Base-by-base conservation (phyloP, 768 basidiomycete species). In the Rhizopogon vesiculosus region DNA sequence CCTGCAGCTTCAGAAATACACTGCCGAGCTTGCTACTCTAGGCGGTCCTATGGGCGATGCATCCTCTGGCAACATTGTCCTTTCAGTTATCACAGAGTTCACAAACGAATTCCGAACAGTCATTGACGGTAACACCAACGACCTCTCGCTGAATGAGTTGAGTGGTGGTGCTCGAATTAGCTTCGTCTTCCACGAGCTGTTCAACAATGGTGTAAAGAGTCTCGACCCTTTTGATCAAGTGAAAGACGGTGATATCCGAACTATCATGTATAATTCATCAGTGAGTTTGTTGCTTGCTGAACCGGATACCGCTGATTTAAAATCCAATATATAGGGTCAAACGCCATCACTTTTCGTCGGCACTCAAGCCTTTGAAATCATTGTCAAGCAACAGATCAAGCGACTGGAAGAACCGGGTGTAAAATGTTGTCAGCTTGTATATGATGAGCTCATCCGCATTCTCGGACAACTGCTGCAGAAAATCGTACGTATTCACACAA, bases 221-320 rank as follows among this genome's bases (percentile, higher is more conserved):
- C 95, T 98, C 66, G 97, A 99, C 78, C 97, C 97, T 0, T 99
- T 98, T 62, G 97, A 99, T 69, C 94, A 97, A 74, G 93, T 97
- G 61, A 97, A 98, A 73, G 97, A 99, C 69, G 93, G 95, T 42
- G 97, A 99, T 72, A 98, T 99, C 69, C 81, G 97, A 52, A 93
- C 85, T 1, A 88, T 98, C 62, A 71, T 98, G 54, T 99, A 99
- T 78, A 99, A 99, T 75, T 98, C 97, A 53, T 96, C 96, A 33
- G 93, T 93, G 60, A 63, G 89, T 80, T 33, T 22, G 9, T 28
- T n/a, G 44, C n/a, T 53, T 42, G 10, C 51, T 19, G 31, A 5
- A 45, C 25, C 2, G 15, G 33, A 38, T 18, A 31, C 8, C 54
- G n/a, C n/a, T 16, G 31, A 48, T 50, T 45, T 29, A 48, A 54